Evolutionary conservation across 257 asterid genomes (phyloP), one percentile per base, ranked within the genome.

Genomic region (Cynanchum wilfordii): DNA sequence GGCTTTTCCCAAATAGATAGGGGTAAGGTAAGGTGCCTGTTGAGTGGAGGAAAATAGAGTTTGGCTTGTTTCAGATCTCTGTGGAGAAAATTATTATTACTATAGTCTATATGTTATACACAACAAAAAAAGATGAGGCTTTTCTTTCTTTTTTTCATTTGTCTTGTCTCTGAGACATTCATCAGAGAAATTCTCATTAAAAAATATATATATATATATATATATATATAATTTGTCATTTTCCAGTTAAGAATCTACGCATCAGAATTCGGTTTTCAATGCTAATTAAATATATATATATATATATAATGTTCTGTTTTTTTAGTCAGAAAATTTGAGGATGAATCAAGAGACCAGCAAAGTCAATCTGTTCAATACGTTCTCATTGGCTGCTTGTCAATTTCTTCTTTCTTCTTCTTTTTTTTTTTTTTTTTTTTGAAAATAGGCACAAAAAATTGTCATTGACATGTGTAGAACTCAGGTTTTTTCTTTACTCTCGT

Each of bases 1-100:
- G 96, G 84, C 95, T 81, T 85, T 92, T 87, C 86, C 86, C 38
- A 59, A 74, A 80, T 25, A 88, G 97, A 93, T 89, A 88, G 97
- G 96, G 97, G 90, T 42, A 42, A 42, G 47, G 47, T 8, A 33
- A 33, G 38, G 38, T 86, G 70, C n/a, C 56, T 62, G 68, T 82
- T 89, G 89, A 76, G 94, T 87, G 96, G 96, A 73, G 93, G 96
- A 88, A 84, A 89, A 67, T 87, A n/a, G 78, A 62, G 79, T 87
- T 78, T 78, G 86, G 85, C 67, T 69, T 66, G 72, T 72, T 13
- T 83, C 82, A 66, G 85, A 82, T 76, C 88, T 71, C 80, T 25
- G 72, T 76, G 71, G 64, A 72, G 76, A 51, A 75, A 75, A 60
- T 75, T 49, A 27, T 51, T 62, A 69, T 29, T 44, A 71, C 22